phyloP scores from a whole-genome alignment of 23 red algal species.

The Gracilaria gracilis region DNA sequence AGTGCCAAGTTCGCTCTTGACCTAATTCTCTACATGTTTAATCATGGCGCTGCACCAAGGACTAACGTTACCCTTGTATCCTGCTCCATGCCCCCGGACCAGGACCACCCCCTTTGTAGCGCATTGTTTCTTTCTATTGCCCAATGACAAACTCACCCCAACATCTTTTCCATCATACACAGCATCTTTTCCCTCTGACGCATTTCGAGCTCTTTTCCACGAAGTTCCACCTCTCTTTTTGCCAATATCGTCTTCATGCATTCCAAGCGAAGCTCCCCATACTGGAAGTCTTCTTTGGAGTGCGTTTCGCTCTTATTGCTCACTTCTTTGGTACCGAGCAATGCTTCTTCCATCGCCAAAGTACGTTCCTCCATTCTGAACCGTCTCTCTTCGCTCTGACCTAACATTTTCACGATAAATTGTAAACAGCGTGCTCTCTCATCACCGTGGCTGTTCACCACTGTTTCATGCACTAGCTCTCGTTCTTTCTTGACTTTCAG shows the following conservation, averaged over 20 bases:
- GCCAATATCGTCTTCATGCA: background rate
- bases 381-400: background rate
- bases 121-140: background rate
- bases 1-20: background rate
- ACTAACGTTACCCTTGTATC: background rate
- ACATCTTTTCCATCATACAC: constrained; percentile 20
- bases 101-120: background rate
- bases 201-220: background rate
- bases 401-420: background rate
- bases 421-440: background rate
- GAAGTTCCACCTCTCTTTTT: constrained; percentile 1
- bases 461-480: background rate
- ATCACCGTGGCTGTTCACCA: background rate
- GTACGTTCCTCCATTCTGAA: background rate
- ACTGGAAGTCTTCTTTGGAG: background rate
- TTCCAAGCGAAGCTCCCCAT: background rate
- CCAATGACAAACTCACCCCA: background rate
- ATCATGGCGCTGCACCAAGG: too few relatives aligned
- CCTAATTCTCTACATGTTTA: background rate
- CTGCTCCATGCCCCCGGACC: background rate
- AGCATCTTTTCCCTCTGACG: constrained; percentile 1
- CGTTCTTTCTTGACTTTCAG: background rate
- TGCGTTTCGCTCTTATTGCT: background rate
- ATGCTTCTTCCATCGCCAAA: background rate
- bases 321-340: background rate